Evolutionary conservation across 306 rosid genomes (phyloP).

Genomic region (Pyrus pyrifolia): DNA sequence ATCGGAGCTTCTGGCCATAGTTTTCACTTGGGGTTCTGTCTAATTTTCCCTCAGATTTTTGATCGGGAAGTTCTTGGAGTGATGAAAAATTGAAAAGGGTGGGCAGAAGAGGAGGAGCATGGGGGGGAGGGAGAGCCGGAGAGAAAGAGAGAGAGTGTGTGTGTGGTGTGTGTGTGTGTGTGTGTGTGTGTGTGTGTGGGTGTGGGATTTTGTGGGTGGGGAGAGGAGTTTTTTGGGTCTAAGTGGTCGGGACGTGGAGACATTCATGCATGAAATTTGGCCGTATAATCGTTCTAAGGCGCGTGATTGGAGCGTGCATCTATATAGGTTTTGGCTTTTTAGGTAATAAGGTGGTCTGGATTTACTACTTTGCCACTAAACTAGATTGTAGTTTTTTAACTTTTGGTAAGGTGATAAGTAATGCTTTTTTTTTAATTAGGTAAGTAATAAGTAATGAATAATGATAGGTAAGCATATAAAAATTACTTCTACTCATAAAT

Average conservation of each 20-base stretch:
- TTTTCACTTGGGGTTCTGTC: not conserved
- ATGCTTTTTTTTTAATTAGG: not conserved
- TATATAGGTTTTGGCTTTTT: not conserved
- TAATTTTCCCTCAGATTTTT: not conserved
- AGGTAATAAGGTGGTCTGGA: not conserved
- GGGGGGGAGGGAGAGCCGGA: not conserved
- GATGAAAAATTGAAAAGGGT: not conserved
- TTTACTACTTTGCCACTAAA: not conserved
- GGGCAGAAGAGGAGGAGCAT: not conserved
- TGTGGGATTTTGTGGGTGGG: not conserved
- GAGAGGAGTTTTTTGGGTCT: not conserved
- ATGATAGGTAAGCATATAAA: not conserved
- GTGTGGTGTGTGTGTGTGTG: too few relatives aligned
- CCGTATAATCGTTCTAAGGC: slow-evolving; percentile 46
- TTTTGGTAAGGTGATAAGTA: not conserved
- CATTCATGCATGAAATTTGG: slow-evolving; percentile 58
- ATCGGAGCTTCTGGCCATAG: slow-evolving; percentile 26
- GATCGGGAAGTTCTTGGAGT: not conserved
- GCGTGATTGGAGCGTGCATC: slow-evolving; percentile 7
- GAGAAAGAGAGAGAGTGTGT: not conserved
- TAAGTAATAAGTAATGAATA: not conserved
- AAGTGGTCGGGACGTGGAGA: slow-evolving; percentile 5
- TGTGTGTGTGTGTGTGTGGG: not conserved
- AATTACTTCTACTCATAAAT: too few relatives aligned
- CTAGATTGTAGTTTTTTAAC: not conserved